Evolutionary conservation across 164 flowering plant species (phyloP), one percentile per base, ranked within the genome.

Genomic region (Tetracentron sinense): DNA sequence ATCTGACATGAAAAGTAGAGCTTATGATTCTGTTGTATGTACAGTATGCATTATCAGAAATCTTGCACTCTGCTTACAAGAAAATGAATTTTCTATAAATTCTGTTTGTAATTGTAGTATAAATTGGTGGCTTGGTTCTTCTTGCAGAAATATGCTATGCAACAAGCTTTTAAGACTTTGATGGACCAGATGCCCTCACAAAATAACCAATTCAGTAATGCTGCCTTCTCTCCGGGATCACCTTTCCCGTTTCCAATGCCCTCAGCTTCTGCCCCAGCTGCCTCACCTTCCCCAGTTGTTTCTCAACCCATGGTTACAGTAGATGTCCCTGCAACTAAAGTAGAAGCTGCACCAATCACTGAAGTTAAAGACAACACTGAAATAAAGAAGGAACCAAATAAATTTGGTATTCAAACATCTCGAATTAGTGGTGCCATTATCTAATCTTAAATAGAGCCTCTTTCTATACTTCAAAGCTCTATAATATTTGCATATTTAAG

Each of bases 111-210:
- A 52, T 21, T 27, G 26, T 59, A 8, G 22, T 52, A 17, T 50
- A n/a, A 33, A 48, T 20, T 16, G 48, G 14, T 54, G 62, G 6
- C 26, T 61, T 62, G 25, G 55, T 48, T 59, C 46, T 71, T 67
- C 42, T 63, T 59, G 61, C 90, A 93, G 98, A 85, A 90, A 75
- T 86, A 82, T 75, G 98, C 98, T 44, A 93, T 89, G 97, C 94
- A 93, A 79, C 92, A 88, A 82, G 94, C 97, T 80, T 77, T 88
- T 61, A 90, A 90, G 74, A 82, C 85, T 58, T 15, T 90, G 83
- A 85, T 86, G 90, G 85, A 86, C 44, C 90, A 84, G 81, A 88
- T 89, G 98, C 67, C 80, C 64, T 29, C 85, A 19, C 86, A 83
- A 64, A 83, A 81, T 58, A 78, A 62, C 56, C 94, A 74, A 58